Base-by-base conservation (phyloP, 2,329 filamentous ascomycete species). In the Cladosporium sp. region DNA sequence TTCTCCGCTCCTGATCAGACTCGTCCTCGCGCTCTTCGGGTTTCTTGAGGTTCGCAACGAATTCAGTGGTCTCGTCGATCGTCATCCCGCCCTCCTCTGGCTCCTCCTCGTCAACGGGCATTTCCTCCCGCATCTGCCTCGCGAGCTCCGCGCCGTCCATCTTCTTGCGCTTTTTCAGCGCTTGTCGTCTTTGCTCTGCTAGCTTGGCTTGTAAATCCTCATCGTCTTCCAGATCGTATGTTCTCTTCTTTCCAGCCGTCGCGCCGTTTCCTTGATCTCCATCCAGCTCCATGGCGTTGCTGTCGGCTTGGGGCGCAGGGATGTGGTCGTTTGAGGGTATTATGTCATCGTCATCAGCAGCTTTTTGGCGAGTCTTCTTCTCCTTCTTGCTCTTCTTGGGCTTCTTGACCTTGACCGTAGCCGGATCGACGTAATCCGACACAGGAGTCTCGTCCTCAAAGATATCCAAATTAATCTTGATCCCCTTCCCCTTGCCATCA, bases 11-110 rank as follows among this genome's bases (percentile, higher is more conserved):
- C 12, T 51, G 47, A 38, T 53, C 55, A 22, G 37, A 40, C 68
- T 86, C 72, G 7, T 51, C 41, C 32, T 45, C 37, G 7, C 78
- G 70, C 68, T 86, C 72, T 27, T 71, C 68, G 7, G 85, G 82
- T 52, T 85, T 86, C 64, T 85, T 86, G 50, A 99, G 71, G 49
- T 89, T 89, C 20, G 90, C 86, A 24, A 99, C 87, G 61, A 99
- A 99, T 61, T 96, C 91, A 0, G 90, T 90, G 1, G 92, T 96
- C 65, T 96, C 93, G 54, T 96, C 92, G 51, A 99, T 91, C n/a
- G 96, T 80, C 1, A 99, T 75, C 1, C 90, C 92, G 2, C 74
- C 75, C 44, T 79, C 76, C 17, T 73, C 73, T 0, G 77, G 73
- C 13, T 70, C 73, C 3, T 78, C 72, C 19, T 79, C 78, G 43